Percentiles rank a stretch among this genome's conserved stretches.
phyloP scores from a whole-genome alignment of 2,329 filamentous ascomycete species.

The Exophiala sp. region DNA sequence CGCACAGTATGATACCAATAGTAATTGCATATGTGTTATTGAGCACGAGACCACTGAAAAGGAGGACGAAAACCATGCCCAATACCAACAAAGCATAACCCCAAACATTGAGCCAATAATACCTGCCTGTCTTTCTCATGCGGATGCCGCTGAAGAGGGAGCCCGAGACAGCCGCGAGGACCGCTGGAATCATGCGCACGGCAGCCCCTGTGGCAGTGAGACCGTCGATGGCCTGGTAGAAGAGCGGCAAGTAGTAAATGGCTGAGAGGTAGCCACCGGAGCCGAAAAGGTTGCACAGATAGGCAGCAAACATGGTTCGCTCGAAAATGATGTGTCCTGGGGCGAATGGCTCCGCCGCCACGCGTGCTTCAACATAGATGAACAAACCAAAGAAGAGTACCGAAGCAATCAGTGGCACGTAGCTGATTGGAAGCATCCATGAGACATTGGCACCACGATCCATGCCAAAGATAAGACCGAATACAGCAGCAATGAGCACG shows the following conservation, averaged over 20 bases:
- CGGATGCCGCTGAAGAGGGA: conserved; percentile 62
- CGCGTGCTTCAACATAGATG: conserved; percentile 62
- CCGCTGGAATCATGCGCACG: conserved; percentile 63
- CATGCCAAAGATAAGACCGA: conserved; percentile 64
- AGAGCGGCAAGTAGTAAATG: conserved; percentile 70
- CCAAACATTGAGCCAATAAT: conserved; percentile 64
- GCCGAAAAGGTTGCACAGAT: conserved; percentile 69
- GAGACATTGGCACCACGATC: conserved; percentile 70
- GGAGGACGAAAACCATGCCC: conserved; percentile 54
- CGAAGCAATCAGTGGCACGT: conserved; percentile 56
- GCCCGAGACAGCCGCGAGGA: conserved; percentile 59
- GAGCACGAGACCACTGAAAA: conserved; percentile 54
- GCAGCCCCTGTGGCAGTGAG: conserved; percentile 63
- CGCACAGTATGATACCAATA: conserved; percentile 54
- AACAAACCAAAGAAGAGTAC: conserved; percentile 64
- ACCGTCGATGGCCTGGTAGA: conserved; percentile 69
- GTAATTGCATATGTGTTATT: conserved; percentile 54
- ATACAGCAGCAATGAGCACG: conserved; percentile 63
- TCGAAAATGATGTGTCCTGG: conserved; percentile 72
- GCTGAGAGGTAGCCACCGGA: conserved; percentile 58
- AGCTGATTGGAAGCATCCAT: conserved; percentile 59
- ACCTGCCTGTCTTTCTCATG: conserved; percentile 68
- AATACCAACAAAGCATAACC: conserved; percentile 54
- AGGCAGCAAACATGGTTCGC: conserved; percentile 62
- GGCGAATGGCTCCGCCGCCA: conserved; percentile 70